phyloP scores from a whole-genome alignment of 164 flowering plant species.

The Brasenia schreberi region DNA sequence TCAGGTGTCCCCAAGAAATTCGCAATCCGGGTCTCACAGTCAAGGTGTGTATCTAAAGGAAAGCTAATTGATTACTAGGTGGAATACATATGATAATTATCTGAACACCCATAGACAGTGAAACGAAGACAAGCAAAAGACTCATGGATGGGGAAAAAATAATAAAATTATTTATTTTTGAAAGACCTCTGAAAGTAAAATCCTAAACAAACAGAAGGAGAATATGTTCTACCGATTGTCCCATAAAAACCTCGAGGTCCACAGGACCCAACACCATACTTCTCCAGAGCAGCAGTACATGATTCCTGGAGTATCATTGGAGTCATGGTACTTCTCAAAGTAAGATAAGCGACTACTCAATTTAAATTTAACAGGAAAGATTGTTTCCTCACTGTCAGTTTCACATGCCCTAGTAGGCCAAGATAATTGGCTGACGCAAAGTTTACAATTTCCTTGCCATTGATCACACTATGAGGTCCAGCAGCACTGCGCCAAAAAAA shows the following conservation, averaged over 20 bases:
- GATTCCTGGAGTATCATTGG: conserved; percentile 44
- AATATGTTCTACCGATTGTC: conserved; percentile 53
- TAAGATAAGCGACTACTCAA: no score
- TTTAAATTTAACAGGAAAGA: not conserved
- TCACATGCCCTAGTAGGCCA: conserved; percentile 75
- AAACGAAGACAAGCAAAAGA: no score
- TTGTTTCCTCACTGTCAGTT: conserved; percentile 42
- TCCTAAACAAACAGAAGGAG: no score
- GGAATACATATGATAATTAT: conserved; percentile 4
- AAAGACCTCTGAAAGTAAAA: no score
- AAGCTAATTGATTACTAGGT: no score
- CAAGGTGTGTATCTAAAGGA: conserved; percentile 81
- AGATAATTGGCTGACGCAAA: conserved; percentile 95
- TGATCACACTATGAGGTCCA: conserved; percentile 60
- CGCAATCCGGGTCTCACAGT: conserved; percentile 88
- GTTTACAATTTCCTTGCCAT: conserved; percentile 87
- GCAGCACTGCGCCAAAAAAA: conserved; percentile 60
- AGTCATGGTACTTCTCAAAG: not conserved
- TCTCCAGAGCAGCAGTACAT: conserved; percentile 74
- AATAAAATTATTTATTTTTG: no score
- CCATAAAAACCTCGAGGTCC: conserved; percentile 99
- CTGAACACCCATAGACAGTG: not conserved
- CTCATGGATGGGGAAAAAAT: no score
- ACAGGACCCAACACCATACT: conserved; percentile 98
- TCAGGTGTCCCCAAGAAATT: conserved; percentile 91